A percentile compares a stretch with the other conserved stretches of the same genome.
Conservation (phyloP, 495 filamentous ascomycete species). For the Aspergillus ostianus region DNA sequence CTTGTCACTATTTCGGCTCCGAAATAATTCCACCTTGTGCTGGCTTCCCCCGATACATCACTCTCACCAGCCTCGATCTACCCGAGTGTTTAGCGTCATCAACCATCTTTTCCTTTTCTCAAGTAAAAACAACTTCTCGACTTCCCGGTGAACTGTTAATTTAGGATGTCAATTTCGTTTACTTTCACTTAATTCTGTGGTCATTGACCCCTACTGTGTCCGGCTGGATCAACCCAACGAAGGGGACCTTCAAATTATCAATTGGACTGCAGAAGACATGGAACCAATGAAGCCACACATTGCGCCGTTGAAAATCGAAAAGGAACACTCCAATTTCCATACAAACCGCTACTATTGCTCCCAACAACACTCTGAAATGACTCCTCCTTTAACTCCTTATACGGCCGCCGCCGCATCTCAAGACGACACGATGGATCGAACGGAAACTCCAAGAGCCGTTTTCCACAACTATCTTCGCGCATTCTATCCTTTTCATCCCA, state of each 20-base stretch:
- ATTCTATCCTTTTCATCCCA: constrained; percentile 91
- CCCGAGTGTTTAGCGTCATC: background rate
- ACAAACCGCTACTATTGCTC: constrained; percentile 30
- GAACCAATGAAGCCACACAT: constrained; percentile 53
- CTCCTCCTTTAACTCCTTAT: constrained; percentile 72
- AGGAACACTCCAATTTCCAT: constrained; percentile 51
- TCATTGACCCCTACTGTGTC: constrained; percentile 36
- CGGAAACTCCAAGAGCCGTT: constrained; percentile 53
- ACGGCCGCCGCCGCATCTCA: constrained; percentile 35
- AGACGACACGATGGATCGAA: constrained; percentile 50
- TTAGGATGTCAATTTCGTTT: constrained; percentile 36
- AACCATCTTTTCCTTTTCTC: background rate
- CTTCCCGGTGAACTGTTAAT: background rate
- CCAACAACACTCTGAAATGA: constrained; percentile 52
- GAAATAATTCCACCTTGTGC: background rate
- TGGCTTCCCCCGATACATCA: background rate
- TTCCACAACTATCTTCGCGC: constrained; percentile 96
- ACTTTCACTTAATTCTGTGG: constrained; percentile 26
- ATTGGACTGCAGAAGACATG: constrained; percentile 26
- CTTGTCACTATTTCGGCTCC: background rate
- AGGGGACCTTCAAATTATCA: constrained; percentile 2
- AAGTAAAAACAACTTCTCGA: background rate
- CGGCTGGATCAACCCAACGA: constrained; percentile 6
- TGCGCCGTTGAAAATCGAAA: constrained; percentile 71
- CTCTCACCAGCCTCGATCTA: background rate